These are phyloP conservation scores for Jaapia argillacea DNA, from an alignment of 768 basidiomycete species.

Conservation along the genomic window DNA sequence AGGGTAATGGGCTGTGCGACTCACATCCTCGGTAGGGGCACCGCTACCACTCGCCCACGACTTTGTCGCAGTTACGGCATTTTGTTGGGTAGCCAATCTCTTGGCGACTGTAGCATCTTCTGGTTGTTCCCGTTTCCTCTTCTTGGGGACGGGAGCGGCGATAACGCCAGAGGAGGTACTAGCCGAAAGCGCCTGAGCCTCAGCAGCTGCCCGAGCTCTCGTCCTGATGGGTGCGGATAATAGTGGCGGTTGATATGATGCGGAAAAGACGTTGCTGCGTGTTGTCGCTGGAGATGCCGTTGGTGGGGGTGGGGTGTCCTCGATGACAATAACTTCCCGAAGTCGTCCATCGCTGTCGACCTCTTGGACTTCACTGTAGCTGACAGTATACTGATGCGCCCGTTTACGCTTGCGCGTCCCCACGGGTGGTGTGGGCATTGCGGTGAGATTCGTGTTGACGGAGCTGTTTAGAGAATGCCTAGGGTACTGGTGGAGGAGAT, in stretches of 20 bases:
- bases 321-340: constrained; percentile 86
- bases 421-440: constrained; percentile 63
- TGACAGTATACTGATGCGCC: constrained; percentile 70
- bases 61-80: constrained; percentile 40
- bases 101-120: constrained; percentile 65
- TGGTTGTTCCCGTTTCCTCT: constrained; percentile 69
- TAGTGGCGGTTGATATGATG: constrained; percentile 70
- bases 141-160: constrained; percentile 69
- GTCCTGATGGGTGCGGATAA: constrained; percentile 75
- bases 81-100: constrained; percentile 45
- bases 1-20: constrained; percentile 23
- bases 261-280: constrained; percentile 60
- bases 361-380: constrained; percentile 84
- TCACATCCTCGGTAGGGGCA: constrained; percentile 57
- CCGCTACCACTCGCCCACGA: constrained; percentile 62
- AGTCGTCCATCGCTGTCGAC: constrained; percentile 69
- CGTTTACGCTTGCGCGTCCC: constrained; percentile 77
- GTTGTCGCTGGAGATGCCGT: constrained; percentile 68
- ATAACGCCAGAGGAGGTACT: constrained; percentile 52
- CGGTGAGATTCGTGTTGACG: constrained; percentile 32
- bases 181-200: constrained; percentile 68
- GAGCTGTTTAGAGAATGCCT: constrained; percentile 38
- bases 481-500: constrained; percentile 54
- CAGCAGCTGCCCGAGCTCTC: constrained; percentile 77
- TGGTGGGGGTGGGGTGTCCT: constrained; percentile 81